Evolutionary conservation across 805 yeast species (phyloP).

Genomic region (Huiozyma naganishii): DNA sequence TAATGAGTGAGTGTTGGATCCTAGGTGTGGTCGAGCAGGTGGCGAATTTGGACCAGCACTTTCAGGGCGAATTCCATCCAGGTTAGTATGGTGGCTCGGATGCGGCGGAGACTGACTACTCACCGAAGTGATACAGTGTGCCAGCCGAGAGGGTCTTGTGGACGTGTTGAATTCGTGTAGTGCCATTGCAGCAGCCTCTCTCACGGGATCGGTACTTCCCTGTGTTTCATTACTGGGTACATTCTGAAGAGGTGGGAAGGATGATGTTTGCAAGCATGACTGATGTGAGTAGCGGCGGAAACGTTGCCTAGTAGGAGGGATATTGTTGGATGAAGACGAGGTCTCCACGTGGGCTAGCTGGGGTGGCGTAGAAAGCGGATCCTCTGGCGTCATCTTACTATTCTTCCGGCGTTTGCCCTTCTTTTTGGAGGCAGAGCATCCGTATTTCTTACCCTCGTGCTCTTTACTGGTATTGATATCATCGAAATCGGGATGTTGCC

Average conservation of each 20-base stretch:
- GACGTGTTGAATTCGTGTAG: conserved; percentile 2
- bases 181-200: conserved; percentile 18
- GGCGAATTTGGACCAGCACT: background rate
- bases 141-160: conserved; percentile 13
- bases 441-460: background rate
- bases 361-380: background rate
- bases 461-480: conserved; percentile 24
- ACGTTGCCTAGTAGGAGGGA: background rate
- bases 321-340: background rate
- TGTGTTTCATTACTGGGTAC: background rate
- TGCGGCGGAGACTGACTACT: background rate
- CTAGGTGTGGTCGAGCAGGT: background rate
- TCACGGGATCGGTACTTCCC: conserved; percentile 4
- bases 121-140: conserved; percentile 1
- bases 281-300: conserved; percentile 2
- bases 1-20: background rate
- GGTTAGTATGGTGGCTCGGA: background rate
- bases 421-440: too few relatives aligned
- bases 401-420: too few relatives aligned
- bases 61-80: background rate
- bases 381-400: background rate
- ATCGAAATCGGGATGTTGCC: conserved; percentile 35
- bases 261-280: background rate
- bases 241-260: background rate
- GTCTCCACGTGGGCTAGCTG: background rate